A percentile compares a stretch with the other conserved stretches of the same genome.
These are phyloP conservation scores for Populus nigra DNA, from an alignment of 345 rosid genomes.

Conservation along the genomic window DNA sequence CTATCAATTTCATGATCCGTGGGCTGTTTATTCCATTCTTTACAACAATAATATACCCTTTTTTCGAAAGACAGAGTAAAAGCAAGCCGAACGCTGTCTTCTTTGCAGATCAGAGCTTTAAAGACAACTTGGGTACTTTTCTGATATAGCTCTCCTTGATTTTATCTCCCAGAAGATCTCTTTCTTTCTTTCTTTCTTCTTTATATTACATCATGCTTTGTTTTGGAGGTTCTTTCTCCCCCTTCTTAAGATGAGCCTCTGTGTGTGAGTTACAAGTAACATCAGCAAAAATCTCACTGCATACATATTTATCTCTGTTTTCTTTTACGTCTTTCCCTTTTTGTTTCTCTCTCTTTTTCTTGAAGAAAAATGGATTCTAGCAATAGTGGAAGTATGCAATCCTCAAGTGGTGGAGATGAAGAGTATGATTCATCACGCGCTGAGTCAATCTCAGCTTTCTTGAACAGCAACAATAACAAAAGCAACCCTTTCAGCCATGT, in stretches of 20 bases:
- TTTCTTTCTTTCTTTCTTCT: not conserved
- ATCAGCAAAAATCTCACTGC: not conserved
- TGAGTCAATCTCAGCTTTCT: constrained; percentile 51
- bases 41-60: constrained; percentile 9
- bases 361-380: constrained; percentile 61
- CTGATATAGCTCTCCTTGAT: constrained; percentile 20
- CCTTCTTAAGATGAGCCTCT: constrained; percentile 21
- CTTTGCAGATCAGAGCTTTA: constrained; percentile 37
- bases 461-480: constrained; percentile 19
- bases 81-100: constrained; percentile 22
- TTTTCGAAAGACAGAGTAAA: constrained; percentile 21
- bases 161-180: constrained; percentile 27
- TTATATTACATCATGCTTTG: constrained; percentile 18
- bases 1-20: constrained; percentile 28
- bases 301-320: constrained; percentile 23
- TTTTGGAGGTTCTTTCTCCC: constrained; percentile 4
- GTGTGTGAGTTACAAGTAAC: constrained; percentile 13
- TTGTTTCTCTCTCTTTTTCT: not conserved
- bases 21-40: constrained; percentile 28
- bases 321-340: constrained; percentile 8
- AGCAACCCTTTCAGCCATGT: constrained; percentile 20
- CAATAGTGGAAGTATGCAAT: constrained; percentile 74
- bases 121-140: constrained; percentile 39
- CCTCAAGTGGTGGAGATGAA: constrained; percentile 75
- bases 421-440: constrained; percentile 83